A percentile compares a stretch with the other conserved stretches of the same genome.
These are phyloP conservation scores for Malus asiatica DNA, from an alignment of 306 rosid genomes.

Conservation along the genomic window DNA sequence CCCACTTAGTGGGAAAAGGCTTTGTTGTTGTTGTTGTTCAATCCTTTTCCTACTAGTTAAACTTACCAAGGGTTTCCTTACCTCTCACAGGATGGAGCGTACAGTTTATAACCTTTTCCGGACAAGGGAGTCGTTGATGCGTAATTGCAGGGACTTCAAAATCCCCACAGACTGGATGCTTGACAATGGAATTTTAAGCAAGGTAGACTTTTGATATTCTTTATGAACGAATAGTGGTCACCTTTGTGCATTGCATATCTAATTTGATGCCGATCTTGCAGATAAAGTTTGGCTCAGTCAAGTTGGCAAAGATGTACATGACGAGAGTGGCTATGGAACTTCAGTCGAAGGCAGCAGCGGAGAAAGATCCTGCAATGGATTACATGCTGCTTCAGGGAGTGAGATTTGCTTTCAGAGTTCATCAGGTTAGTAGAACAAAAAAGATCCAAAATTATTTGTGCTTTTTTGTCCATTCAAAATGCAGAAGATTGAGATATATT, in stretches of 20 bases:
- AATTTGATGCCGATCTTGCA: conserved; percentile 22
- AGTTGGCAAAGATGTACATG: conserved; percentile 85
- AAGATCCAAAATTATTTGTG: neutral
- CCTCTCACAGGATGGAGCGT: conserved; percentile 75
- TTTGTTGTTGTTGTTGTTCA: too few relatives aligned
- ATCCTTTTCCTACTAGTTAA: neutral
- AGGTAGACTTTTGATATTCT: conserved; percentile 32
- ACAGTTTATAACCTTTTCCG: conserved; percentile 74
- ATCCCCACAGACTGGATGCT: conserved; percentile 96
- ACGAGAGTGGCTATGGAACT: conserved; percentile 94
- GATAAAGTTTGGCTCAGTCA: conserved; percentile 87
- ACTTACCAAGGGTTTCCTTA: neutral
- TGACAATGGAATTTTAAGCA: conserved; percentile 82
- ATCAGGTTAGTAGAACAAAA: conserved; percentile 55
- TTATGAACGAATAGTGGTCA: neutral
- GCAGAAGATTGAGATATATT: conserved; percentile 1
- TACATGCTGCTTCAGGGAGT: conserved; percentile 99
- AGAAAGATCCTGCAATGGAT: conserved; percentile 97
- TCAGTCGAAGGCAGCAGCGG: conserved; percentile 72
- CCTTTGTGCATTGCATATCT: neutral
- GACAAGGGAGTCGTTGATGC: conserved; percentile 75
- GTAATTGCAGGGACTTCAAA: conserved; percentile 70
- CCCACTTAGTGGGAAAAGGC: too few relatives aligned
- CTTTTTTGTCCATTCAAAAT: neutral
- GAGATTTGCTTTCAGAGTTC: conserved; percentile 96